Percentiles rank a stretch among this genome's conserved stretches.
Evolutionary conservation across 139 green algal genomes (phyloP).

Genomic region (Chlorella sorokiniana): DNA sequence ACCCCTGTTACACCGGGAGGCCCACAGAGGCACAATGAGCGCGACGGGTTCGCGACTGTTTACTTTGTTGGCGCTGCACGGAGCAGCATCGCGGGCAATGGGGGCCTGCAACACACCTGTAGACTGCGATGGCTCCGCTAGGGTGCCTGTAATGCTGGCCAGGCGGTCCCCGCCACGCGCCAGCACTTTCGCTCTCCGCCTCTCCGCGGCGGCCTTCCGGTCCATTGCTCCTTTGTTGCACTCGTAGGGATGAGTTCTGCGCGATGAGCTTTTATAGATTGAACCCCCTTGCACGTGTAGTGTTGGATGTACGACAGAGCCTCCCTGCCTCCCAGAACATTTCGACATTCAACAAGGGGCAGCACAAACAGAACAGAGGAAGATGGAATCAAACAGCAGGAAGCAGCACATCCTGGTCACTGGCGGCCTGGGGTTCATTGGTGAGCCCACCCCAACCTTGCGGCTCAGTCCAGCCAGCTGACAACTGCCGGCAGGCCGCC

Average conservation of each 20-base stretch:
- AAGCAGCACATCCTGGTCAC: conserved; percentile 76
- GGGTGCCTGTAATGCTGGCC: conserved; percentile 3
- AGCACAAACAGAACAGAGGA: too few relatives aligned
- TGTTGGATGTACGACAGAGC: too few relatives aligned
- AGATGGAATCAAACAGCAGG: too few relatives aligned
- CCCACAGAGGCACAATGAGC: neutral
- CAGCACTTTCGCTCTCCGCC: conserved; percentile 4
- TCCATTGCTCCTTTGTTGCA: neutral
- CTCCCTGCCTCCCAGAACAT: too few relatives aligned
- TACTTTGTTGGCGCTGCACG: neutral
- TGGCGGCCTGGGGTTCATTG: conserved; percentile 82
- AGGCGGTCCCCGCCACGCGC: conserved; percentile 14
- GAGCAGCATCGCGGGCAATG: neutral
- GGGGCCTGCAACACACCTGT: neutral
- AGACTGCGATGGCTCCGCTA: neutral
- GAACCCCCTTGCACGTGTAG: too few relatives aligned
- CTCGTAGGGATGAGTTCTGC: neutral
- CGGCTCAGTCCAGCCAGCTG: neutral
- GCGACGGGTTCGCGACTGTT: neutral
- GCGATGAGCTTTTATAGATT: neutral
- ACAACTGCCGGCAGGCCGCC: neutral
- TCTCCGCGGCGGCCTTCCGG: conserved; percentile 1
- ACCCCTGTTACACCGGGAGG: too few relatives aligned
- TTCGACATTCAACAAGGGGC: too few relatives aligned
- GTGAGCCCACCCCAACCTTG: conserved; percentile 29